A percentile compares a stretch with the other conserved stretches of the same genome.
phyloP scores from a whole-genome alignment of 2,329 filamentous ascomycete species.

The Fusarium zealandicum region DNA sequence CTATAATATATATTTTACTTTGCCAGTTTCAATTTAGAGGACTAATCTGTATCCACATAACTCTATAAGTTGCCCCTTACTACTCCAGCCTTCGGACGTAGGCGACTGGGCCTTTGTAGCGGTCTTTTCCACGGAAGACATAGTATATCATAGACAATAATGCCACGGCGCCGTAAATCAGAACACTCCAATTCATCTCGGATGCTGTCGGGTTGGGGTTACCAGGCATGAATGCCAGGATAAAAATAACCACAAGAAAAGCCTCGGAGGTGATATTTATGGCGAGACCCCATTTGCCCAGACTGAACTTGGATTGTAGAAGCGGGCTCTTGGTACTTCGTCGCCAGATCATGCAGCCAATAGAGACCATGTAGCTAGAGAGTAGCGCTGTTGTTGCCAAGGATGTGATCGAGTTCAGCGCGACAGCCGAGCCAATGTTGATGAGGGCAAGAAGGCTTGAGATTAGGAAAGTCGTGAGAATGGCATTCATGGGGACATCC shows the following conservation, averaged over 20 bases:
- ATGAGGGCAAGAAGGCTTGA: conserved; percentile 30
- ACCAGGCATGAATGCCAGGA: conserved; percentile 34
- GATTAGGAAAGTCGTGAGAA: conserved; percentile 28
- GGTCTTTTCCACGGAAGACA: conserved; percentile 20
- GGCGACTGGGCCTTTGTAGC: conserved; percentile 29
- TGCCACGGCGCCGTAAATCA: conserved; percentile 20
- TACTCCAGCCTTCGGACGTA: conserved; percentile 28
- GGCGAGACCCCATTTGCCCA: conserved; percentile 28
- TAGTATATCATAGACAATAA: conserved; percentile 27
- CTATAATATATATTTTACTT: too few species aligned
- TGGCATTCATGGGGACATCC: conserved; percentile 34
- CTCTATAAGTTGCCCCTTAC: background rate
- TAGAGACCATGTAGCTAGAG: conserved; percentile 35
- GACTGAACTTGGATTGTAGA: conserved; percentile 24
- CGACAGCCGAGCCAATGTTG: conserved; percentile 35
- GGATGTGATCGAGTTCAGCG: conserved; percentile 29
- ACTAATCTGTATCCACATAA: too few species aligned
- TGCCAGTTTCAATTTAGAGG: too few species aligned
- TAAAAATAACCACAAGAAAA: conserved; percentile 29
- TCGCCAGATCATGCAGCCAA: conserved; percentile 37
- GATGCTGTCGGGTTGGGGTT: conserved; percentile 23
- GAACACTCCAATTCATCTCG: conserved; percentile 36
- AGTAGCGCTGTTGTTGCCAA: conserved; percentile 27
- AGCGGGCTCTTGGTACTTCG: conserved; percentile 23
- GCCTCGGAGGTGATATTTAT: conserved; percentile 30